Base-by-base conservation (phyloP, 2,329 filamentous ascomycete genomes). In the Nemania sp. region DNA sequence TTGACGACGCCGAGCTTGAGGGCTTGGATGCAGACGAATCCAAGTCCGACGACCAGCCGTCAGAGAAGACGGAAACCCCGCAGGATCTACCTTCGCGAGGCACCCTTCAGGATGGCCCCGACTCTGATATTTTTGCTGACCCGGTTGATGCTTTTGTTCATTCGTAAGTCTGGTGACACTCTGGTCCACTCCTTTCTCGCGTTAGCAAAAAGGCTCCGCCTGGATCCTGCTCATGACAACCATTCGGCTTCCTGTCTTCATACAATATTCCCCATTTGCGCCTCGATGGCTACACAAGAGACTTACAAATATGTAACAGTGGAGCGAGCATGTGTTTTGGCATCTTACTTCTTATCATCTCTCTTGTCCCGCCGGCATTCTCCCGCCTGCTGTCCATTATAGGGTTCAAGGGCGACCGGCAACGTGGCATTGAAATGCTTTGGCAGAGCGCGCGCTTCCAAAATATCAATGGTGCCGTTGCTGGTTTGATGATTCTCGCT, bases 401-500 rank as follows among this genome's bases (percentile, higher is more conserved):
- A 32, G 95, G 95, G 1, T 98, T 98, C 77, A 88, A 86, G 63
- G 95, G 95, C 34, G 93, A 98, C 73, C 88, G 93, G 45, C 87
- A 91, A 63, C 84, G 89, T 40, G 95, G 93, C 10, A 82, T 97
- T 34, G 81, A 84, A 40, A 90, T 97, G 85, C 85, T 99, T 4
- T 99, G 95, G 95, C 88, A 91, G 72, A 91, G 92, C 12, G 92
- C 91, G 20, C 87, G 88, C 51, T 95, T 93, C 73, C 78, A 88
- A 63, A 97, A 97, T 73, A 85, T 98, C 70, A 96, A 97, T 71
- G 94, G 93, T n/a, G 94, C 91, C 6, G 89, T 98, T 72, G 88
- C 93, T 0, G 91, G 89, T 0, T 81, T 98, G 42, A 84, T 91
- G 25, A 79, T 97, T 0, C 81, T 98, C 15, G 88, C 86, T 0